Evolutionary conservation across 768 basidiomycete species (phyloP), one percentile per base, ranked within the genome.

Genomic region (Paxillus rubicundulus): DNA sequence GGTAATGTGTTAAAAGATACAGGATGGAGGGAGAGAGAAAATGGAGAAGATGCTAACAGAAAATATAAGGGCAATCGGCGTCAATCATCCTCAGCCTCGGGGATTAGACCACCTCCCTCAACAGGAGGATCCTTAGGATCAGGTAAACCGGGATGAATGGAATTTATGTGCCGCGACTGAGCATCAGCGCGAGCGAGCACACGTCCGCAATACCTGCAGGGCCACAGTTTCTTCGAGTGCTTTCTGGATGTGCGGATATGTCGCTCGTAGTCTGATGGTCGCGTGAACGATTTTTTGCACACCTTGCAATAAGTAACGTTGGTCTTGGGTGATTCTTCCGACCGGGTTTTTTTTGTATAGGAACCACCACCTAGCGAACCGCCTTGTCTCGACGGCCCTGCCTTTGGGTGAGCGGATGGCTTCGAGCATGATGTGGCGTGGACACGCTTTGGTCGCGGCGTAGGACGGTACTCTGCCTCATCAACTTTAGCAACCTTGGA

Each of bases 141-240:
- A 7, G 17, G 32, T 17, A 32, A 12, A 12, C 39, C 58, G 1
- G 32, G 37, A n/a, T 66, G 65, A 4, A 56, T 28, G 2, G 62
- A 57, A 13, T 47, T 60, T 13, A 68, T 52, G 32, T 67, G 65
- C 1, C 65, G 54, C 24, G 17, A 27, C 0, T 70, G 63, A 4
- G 65, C 68, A 30, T 67, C 65, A 32, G 51, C 58, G 6, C 65
- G 63, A n/a, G 66, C 62, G n/a, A 67, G 27, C 0, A 28, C 12
- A 5, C 47, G 60, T 1, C 63, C 33, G 20, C 65, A 67, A 28
- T 57, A 39, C 6, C 53, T 51, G 10, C 65, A 67, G 1, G 56
- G 62, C 64, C 65, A 65, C 33, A 64, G n/a, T 33, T 54, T 64
- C 2, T 65, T 59, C 0, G 64, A 33, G 14, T 33, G 33, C 33